Conservation (phyloP, 2,329 filamentous ascomycete species). For the Pseudogymnoascus sp. region DNA sequence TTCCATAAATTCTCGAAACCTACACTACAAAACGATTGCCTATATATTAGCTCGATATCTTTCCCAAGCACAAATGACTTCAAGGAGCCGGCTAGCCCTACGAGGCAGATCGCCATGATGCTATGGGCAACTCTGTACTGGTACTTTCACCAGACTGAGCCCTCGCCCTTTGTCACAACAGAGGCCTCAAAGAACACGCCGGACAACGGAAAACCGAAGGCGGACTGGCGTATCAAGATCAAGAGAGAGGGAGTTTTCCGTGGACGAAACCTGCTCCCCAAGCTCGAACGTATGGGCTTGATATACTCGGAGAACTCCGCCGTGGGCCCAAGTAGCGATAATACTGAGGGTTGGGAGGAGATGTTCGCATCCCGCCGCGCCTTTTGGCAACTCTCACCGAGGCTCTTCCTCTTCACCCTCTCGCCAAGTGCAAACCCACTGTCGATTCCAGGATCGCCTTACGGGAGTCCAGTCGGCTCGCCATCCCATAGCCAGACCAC, state of each 20-base stretch:
- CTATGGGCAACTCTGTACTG: slow-evolving; percentile 90
- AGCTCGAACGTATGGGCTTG: slow-evolving; percentile 88
- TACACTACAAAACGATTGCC: slow-evolving; percentile 67
- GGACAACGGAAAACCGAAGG: slow-evolving; percentile 61
- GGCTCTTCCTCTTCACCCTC: slow-evolving; percentile 80
- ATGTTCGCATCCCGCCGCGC: slow-evolving; percentile 75
- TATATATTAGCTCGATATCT: slow-evolving; percentile 89
- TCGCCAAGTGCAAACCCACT: slow-evolving; percentile 40
- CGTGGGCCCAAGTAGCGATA: slow-evolving; percentile 56
- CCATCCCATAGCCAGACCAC: slow-evolving; percentile 30
- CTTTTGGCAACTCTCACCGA: slow-evolving; percentile 89
- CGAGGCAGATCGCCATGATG: slow-evolving; percentile 91
- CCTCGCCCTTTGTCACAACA: slow-evolving; percentile 54
- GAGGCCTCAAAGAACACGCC: slow-evolving; percentile 58
- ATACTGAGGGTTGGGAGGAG: slow-evolving; percentile 58
- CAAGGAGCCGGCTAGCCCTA: slow-evolving; percentile 70
- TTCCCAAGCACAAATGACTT: slow-evolving; percentile 74
- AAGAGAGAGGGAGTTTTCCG: slow-evolving; percentile 82
- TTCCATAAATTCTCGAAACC: slow-evolving; percentile 63
- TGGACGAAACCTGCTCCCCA: slow-evolving; percentile 64
- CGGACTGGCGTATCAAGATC: slow-evolving; percentile 81
- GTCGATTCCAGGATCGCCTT: slow-evolving; percentile 43
- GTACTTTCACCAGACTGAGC: slow-evolving; percentile 89
- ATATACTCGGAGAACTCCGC: slow-evolving; percentile 67
- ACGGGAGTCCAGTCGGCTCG: slow-evolving; percentile 45